phyloP scores from a whole-genome alignment of 768 basidiomycete species.

The Ephemerocybe angulata region DNA sequence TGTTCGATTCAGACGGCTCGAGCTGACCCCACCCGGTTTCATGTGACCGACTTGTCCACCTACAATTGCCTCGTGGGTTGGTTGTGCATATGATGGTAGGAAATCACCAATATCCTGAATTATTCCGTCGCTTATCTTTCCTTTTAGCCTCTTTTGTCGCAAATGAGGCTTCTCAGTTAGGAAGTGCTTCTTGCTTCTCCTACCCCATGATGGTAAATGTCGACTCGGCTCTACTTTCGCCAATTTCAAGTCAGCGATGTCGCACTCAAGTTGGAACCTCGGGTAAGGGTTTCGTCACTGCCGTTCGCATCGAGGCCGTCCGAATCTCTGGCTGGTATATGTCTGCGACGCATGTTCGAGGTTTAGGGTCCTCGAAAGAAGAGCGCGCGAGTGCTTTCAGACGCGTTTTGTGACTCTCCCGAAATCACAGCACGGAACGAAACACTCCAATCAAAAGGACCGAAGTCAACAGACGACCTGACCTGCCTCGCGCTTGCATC shows the following conservation, averaged over 20 bases:
- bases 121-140: slow-evolving; percentile 5
- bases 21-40: not conserved
- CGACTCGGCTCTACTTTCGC: not conserved
- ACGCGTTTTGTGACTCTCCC: not conserved
- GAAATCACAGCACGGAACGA: slow-evolving; percentile 5
- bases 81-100: not conserved
- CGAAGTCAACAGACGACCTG: slow-evolving; percentile 3
- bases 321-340: not conserved
- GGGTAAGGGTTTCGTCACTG: too few species aligned
- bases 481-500: slow-evolving; percentile 7
- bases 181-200: not conserved
- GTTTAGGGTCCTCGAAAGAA: not conserved
- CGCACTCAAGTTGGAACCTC: not conserved
- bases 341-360: not conserved
- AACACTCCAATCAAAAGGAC: not conserved
- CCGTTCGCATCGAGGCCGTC: not conserved
- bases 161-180: slow-evolving; percentile 1
- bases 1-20: not conserved
- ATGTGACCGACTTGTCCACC: not conserved
- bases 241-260: not conserved
- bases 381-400: not conserved
- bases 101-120: not conserved
- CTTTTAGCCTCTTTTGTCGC: slow-evolving; percentile 1
- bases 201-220: not conserved
- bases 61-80: not conserved